Evolutionary conservation across 75 land plant genomes (phyloP).

Genomic region (Ceratopteris richardii): DNA sequence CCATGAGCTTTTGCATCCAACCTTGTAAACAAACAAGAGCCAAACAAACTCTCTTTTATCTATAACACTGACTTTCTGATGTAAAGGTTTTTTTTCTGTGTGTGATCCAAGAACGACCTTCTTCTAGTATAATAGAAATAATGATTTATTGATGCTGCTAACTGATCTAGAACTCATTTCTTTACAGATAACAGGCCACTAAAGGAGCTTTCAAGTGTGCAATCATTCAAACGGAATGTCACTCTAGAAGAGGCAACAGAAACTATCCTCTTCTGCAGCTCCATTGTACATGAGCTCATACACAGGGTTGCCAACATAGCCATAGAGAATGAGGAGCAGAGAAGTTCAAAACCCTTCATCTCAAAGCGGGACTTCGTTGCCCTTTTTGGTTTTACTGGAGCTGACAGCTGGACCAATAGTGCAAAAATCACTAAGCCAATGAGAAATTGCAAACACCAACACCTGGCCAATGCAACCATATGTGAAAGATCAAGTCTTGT

Average conservation of each 20-base stretch:
- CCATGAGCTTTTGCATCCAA: too few relatives aligned
- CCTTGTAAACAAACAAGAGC: too few relatives aligned
- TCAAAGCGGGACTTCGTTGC: not conserved
- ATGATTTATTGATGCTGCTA: too few relatives aligned
- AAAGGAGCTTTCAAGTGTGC: not conserved
- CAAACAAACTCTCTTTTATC: too few relatives aligned
- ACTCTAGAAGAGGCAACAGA: constrained; percentile 28
- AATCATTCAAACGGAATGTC: constrained; percentile 7
- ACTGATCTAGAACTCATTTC: not conserved
- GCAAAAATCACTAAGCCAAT: not conserved
- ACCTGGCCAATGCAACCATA: not conserved
- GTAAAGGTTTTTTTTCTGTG: too few relatives aligned
- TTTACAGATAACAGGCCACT: not conserved
- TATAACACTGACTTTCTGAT: too few relatives aligned
- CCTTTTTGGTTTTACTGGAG: not conserved
- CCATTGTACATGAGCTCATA: constrained; percentile 21
- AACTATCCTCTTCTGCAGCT: constrained; percentile 22
- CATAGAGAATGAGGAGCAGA: constrained; percentile 8
- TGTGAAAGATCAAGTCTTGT: not conserved
- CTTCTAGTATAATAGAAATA: too few relatives aligned
- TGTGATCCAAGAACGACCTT: too few relatives aligned
- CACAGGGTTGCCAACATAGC: constrained; percentile 4
- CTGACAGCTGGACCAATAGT: not conserved
- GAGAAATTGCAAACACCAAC: not conserved
- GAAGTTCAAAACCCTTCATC: not conserved